Conservation (phyloP, 768 basidiomycete genomes). For the Pleurotus tuoliensis region DNA sequence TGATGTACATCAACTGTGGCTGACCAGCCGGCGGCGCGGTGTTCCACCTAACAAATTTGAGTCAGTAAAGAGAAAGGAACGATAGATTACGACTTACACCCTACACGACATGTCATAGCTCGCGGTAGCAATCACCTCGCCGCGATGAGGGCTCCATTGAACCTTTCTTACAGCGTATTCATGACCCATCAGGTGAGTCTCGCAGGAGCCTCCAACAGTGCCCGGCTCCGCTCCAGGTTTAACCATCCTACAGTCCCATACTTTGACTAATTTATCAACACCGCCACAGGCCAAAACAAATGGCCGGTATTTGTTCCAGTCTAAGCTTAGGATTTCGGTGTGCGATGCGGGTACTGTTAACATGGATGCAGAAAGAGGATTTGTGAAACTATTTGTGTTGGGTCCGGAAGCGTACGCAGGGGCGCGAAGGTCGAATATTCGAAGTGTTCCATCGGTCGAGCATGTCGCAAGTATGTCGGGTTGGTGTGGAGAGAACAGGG, state of each 20-base stretch:
- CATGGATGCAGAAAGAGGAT: constrained; percentile 65
- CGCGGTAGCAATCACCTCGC: constrained; percentile 62
- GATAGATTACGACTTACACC: constrained; percentile 53
- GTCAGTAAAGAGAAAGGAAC: constrained; percentile 6
- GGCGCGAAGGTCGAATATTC: constrained; percentile 74
- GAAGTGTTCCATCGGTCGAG: constrained; percentile 82
- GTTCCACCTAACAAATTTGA: constrained; percentile 56
- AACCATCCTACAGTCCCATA: constrained; percentile 90
- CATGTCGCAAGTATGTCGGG: constrained; percentile 79
- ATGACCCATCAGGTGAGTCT: constrained; percentile 71
- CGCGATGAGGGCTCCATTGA: constrained; percentile 82
- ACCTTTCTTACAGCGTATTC: constrained; percentile 89
- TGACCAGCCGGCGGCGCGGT: constrained; percentile 50
- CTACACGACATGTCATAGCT: constrained; percentile 97
- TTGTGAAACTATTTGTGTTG: constrained; percentile 53
- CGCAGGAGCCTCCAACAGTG: constrained; percentile 65
- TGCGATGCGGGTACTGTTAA: constrained; percentile 76
- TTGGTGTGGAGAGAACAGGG: constrained; percentile 89
- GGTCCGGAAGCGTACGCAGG: constrained; percentile 56
- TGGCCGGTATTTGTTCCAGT: constrained; percentile 93
- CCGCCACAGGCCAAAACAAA: constrained; percentile 73
- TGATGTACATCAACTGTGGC: constrained; percentile 59
- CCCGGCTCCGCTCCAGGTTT: constrained; percentile 45
- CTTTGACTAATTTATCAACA: constrained; percentile 70
- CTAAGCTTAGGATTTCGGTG: constrained; percentile 75